Evolutionary conservation across 352 stramenopile genomes (phyloP).

Genomic region (Pythium chondricola): DNA sequence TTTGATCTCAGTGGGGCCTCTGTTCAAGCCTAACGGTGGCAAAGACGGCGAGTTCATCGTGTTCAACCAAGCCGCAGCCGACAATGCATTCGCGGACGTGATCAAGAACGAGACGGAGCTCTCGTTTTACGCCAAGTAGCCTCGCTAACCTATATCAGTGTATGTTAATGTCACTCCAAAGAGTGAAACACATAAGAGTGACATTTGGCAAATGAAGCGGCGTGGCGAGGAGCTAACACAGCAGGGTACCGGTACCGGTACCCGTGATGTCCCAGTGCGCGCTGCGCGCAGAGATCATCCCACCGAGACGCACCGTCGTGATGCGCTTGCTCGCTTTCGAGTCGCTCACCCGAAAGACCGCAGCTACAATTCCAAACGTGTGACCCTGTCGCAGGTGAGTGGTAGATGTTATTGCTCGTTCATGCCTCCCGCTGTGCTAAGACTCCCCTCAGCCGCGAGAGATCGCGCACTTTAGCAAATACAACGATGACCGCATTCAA

Average conservation of each 20-base stretch:
- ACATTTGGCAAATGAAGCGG: constrained; percentile 7
- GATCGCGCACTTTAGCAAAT: constrained; percentile 65
- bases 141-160: not conserved
- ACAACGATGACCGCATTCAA: constrained; percentile 25
- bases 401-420: too few species aligned
- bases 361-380: constrained; percentile 1
- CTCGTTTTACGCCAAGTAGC: constrained; percentile 68
- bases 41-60: constrained; percentile 79
- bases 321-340: constrained; percentile 16
- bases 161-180: not conserved
- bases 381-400: constrained; percentile 17
- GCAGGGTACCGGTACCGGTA: too few species aligned
- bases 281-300: not conserved
- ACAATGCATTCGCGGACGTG: constrained; percentile 67
- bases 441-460: constrained; percentile 61
- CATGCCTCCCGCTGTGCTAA: too few species aligned
- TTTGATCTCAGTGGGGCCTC: constrained; percentile 57
- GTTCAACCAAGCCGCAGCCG: constrained; percentile 69
- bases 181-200: not conserved
- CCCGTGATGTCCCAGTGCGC: too few species aligned
- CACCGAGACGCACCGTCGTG: not conserved
- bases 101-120: constrained; percentile 74
- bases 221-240: not conserved
- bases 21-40: constrained; percentile 76
- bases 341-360: constrained; percentile 10